Evolutionary conservation across 768 basidiomycete genomes (phyloP).

Genomic region (Phaeotremella skinneri): DNA sequence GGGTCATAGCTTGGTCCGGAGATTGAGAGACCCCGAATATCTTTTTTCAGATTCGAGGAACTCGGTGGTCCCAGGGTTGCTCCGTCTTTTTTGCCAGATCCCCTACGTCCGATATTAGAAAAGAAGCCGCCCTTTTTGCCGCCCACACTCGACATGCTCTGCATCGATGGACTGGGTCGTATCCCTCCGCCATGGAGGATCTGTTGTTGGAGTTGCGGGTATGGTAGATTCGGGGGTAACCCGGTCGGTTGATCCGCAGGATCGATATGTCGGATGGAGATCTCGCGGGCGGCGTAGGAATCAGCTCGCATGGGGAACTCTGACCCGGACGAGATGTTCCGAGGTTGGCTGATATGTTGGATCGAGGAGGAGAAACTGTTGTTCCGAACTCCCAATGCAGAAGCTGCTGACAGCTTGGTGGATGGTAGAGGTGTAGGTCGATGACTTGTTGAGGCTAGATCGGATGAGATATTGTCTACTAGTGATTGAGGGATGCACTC

Average conservation of each 20-base stretch:
- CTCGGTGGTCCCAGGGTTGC: not conserved
- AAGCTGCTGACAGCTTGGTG: constrained; percentile 4
- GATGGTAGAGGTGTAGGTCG: constrained; percentile 12
- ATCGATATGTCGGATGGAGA: constrained; percentile 38
- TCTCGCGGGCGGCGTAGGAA: constrained; percentile 43
- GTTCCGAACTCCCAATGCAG: constrained; percentile 14
- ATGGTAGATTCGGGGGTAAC: constrained; percentile 41
- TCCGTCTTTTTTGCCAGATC: constrained; percentile 28
- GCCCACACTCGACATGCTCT: constrained; percentile 30
- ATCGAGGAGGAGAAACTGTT: constrained; percentile 12
- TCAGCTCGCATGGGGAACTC: constrained; percentile 49
- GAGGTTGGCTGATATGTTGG: constrained; percentile 22
- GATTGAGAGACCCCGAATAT: constrained; percentile 40
- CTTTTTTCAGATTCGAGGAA: constrained; percentile 29
- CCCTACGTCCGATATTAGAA: constrained; percentile 25
- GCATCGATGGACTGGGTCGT: constrained; percentile 36
- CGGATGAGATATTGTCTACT: not conserved
- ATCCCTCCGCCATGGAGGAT: constrained; percentile 19
- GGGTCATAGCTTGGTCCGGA: constrained; percentile 26
- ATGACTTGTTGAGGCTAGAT: constrained; percentile 5
- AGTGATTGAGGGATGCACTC: constrained; percentile 11
- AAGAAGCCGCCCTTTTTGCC: constrained; percentile 37
- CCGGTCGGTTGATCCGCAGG: constrained; percentile 39
- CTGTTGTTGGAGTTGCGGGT: constrained; percentile 43
- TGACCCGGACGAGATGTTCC: constrained; percentile 32